phyloP scores from a whole-genome alignment of 2,329 filamentous ascomycete species.

The Aaosphaeria pasadenensis region DNA sequence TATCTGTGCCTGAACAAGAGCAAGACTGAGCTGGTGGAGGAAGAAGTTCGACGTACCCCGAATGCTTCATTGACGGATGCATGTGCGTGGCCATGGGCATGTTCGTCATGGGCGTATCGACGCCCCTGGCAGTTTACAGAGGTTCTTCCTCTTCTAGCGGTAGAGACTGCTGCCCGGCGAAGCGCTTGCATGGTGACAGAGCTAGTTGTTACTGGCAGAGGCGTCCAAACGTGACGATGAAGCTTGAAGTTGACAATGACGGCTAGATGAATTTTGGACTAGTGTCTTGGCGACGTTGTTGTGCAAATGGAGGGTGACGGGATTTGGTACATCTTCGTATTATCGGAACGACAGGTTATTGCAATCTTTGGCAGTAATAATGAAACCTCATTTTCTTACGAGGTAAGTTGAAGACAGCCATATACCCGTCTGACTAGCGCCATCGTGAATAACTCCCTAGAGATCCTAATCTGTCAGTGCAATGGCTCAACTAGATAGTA shows the following conservation, averaged over 20 bases:
- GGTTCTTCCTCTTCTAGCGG: slow-evolving; percentile 38
- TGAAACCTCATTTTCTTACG: too few relatives aligned
- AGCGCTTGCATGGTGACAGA: slow-evolving; percentile 43
- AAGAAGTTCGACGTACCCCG: slow-evolving; percentile 44
- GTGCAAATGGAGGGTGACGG: too few relatives aligned
- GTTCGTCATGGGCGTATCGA: slow-evolving; percentile 37
- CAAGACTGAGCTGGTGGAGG: slow-evolving; percentile 6
- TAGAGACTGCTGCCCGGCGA: slow-evolving; percentile 41
- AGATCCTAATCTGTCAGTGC: too few relatives aligned
- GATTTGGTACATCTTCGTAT: too few relatives aligned
- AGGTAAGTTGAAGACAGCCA: too few relatives aligned
- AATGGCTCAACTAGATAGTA: too few relatives aligned
- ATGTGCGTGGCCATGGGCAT: slow-evolving; percentile 26
- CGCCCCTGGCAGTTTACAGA: slow-evolving; percentile 38
- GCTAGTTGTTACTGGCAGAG: slow-evolving; percentile 17
- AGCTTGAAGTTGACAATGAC: slow-evolving; percentile 15
- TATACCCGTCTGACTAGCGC: too few relatives aligned
- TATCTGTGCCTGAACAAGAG: not conserved
- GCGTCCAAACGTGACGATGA: not conserved
- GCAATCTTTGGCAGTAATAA: too few relatives aligned
- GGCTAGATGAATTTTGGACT: not conserved
- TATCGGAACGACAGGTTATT: too few relatives aligned
- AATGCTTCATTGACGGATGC: slow-evolving; percentile 47
- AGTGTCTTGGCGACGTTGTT: not conserved
- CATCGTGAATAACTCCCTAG: too few relatives aligned